phyloP scores from a whole-genome alignment of 257 asterid genomes.

The Solanum tarijense region DNA sequence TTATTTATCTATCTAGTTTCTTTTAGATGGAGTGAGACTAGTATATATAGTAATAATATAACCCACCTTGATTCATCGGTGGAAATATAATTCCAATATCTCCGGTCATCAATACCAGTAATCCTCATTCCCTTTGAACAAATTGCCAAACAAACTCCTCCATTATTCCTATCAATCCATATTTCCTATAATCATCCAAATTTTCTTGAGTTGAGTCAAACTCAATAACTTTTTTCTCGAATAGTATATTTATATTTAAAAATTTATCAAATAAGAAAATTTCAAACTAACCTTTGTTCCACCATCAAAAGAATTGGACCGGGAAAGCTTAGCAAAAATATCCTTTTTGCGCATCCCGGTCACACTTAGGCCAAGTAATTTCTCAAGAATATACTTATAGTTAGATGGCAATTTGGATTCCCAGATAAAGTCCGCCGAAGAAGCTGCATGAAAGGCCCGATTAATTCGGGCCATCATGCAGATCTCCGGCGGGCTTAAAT shows the following conservation, averaged over 20 bases:
- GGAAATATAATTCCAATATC: constrained; percentile 77
- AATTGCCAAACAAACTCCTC: constrained; percentile 66
- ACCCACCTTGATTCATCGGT: constrained; percentile 71
- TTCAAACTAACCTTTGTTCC: constrained; percentile 50
- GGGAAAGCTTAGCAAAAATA: constrained; percentile 44
- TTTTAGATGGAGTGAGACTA: not conserved
- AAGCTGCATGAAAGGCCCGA: constrained; percentile 60
- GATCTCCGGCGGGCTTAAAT: constrained; percentile 71
- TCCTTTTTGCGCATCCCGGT: constrained; percentile 42
- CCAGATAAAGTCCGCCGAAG: constrained; percentile 88
- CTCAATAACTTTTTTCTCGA: not conserved
- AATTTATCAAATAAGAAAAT: too few relatives aligned
- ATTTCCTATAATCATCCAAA: constrained; percentile 32
- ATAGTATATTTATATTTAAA: too few relatives aligned
- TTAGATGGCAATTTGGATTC: constrained; percentile 54
- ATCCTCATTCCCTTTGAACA: constrained; percentile 70
- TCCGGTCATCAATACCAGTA: constrained; percentile 86
- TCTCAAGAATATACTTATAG: constrained; percentile 31
- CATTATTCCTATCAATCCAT: constrained; percentile 73
- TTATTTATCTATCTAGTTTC: not conserved
- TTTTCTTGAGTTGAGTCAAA: not conserved
- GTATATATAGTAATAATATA: not conserved
- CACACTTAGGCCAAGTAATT: constrained; percentile 17
- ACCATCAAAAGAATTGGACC: constrained; percentile 40
- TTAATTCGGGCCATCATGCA: constrained; percentile 63